A percentile compares a stretch with the other conserved stretches of the same genome.
Evolutionary conservation across 805 yeast genomes (phyloP).

Genomic region (Ogataea neopini): DNA sequence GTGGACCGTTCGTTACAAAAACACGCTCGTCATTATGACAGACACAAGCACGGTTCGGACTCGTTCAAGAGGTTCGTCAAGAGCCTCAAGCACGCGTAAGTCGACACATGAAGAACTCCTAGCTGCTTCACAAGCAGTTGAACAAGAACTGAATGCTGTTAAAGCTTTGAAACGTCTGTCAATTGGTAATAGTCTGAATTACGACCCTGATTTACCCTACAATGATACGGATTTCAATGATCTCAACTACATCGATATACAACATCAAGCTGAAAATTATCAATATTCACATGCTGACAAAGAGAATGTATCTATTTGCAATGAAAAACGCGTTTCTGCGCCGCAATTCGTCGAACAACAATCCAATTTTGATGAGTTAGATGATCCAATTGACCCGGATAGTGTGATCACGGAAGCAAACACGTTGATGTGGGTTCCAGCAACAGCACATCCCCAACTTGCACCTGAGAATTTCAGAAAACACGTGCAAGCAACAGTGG

Average conservation of each 20-base stretch:
- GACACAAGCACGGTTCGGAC: slow-evolving; percentile 3
- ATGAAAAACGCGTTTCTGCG: slow-evolving; percentile 8
- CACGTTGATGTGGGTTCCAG: slow-evolving; percentile 90
- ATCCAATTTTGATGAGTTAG: slow-evolving; percentile 10
- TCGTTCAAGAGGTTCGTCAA: slow-evolving; percentile 4
- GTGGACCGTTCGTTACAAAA: not conserved
- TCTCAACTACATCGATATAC: slow-evolving; percentile 20
- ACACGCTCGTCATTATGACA: slow-evolving; percentile 1
- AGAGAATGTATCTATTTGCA: slow-evolving; percentile 1
- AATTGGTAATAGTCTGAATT: slow-evolving; percentile 58
- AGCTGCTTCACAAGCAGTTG: slow-evolving; percentile 75
- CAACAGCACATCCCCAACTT: slow-evolving; percentile 89
- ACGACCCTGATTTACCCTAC: slow-evolving; percentile 72
- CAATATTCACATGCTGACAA: slow-evolving; percentile 9
- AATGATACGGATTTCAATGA: slow-evolving; percentile 29
- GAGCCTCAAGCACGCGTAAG: slow-evolving; percentile 21
- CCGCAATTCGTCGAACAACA: not conserved
- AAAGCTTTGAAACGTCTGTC: slow-evolving; percentile 72
- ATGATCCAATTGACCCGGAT: slow-evolving; percentile 19
- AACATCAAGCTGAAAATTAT: slow-evolving; percentile 8
- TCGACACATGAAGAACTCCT: slow-evolving; percentile 40
- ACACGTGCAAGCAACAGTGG: slow-evolving; percentile 62
- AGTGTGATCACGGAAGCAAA: slow-evolving; percentile 38
- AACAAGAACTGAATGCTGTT: slow-evolving; percentile 71
- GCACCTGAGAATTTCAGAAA: slow-evolving; percentile 83